These are phyloP conservation scores for Xylaria sp. DNA, from an alignment of 2,329 filamentous ascomycete genomes.

Conservation along the genomic window DNA sequence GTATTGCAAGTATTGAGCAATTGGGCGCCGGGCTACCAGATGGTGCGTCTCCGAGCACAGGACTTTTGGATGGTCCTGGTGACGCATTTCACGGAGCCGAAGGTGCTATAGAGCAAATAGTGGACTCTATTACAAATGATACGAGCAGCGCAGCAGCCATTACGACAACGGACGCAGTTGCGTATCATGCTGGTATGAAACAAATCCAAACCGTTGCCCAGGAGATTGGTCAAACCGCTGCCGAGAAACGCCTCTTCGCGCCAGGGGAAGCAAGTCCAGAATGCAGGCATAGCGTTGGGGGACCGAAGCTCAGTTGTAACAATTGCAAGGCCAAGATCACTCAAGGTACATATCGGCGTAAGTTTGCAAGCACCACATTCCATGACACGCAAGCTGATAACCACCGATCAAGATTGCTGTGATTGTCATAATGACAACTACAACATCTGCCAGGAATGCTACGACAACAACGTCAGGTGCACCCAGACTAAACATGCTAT, in stretches of 20 bases:
- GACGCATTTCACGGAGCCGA: background rate
- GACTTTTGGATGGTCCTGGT: slow-evolving; percentile 4
- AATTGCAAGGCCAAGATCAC: background rate
- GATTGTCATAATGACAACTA: slow-evolving; percentile 3
- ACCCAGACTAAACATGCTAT: background rate
- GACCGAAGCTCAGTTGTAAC: background rate
- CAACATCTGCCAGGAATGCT: slow-evolving; percentile 9
- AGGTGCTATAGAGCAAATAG: slow-evolving; percentile 13
- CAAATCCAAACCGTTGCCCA: slow-evolving; percentile 3
- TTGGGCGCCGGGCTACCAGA: slow-evolving; percentile 6
- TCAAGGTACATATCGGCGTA: slow-evolving; percentile 15
- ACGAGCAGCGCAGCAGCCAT: background rate
- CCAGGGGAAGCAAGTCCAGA: slow-evolving; percentile 10
- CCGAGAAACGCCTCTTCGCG: slow-evolving; percentile 14
- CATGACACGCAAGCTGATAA: background rate
- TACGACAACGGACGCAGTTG: slow-evolving; percentile 1
- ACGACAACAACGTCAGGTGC: slow-evolving; percentile 6
- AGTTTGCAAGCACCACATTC: background rate
- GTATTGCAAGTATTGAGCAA: slow-evolving; percentile 16
- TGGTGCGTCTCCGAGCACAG: slow-evolving; percentile 9
- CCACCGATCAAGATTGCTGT: slow-evolving; percentile 7
- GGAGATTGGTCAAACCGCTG: slow-evolving; percentile 7
- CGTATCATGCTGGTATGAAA: slow-evolving; percentile 15
- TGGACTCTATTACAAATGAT: slow-evolving; percentile 5
- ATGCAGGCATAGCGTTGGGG: slow-evolving; percentile 8